These are phyloP conservation scores for Coemansia sp. DNA, from an alignment of 192 early-diverging fungal genomes.

Conservation along the genomic window DNA sequence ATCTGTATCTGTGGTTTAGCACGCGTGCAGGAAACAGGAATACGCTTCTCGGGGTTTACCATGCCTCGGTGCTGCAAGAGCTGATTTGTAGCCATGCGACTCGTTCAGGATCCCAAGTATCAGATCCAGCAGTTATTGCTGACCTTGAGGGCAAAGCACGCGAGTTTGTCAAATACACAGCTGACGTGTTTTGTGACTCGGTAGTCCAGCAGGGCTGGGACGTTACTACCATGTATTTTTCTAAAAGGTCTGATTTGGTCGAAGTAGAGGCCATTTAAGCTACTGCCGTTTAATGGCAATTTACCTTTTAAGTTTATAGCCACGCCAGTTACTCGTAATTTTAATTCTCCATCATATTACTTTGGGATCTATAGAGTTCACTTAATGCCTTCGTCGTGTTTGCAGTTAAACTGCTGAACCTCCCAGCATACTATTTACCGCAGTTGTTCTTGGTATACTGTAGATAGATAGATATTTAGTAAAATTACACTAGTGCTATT, in stretches of 20 bases:
- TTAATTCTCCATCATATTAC: neutral
- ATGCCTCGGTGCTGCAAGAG: conserved; percentile 14
- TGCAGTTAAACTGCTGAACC: neutral
- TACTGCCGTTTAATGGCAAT: neutral
- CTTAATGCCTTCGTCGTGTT: too few species aligned
- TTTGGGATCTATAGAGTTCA: too few species aligned
- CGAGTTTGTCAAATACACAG: conserved; percentile 1
- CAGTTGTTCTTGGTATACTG: too few species aligned
- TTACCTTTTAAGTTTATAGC: neutral
- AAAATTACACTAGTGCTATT: neutral
- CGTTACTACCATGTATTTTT: conserved; percentile 27
- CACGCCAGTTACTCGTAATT: neutral
- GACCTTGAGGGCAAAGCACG: neutral
- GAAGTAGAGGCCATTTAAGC: conserved; percentile 4
- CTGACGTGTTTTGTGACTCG: conserved; percentile 10
- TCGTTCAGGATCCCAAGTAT: neutral
- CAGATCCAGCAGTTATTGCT: neutral
- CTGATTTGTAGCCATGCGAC: neutral
- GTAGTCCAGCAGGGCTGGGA: conserved; percentile 34
- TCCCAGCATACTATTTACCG: too few species aligned
- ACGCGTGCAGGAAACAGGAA: conserved; percentile 16
- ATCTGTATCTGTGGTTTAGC: conserved; percentile 32
- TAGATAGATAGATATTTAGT: too few species aligned
- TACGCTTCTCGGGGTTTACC: conserved; percentile 34
- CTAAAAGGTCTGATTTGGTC: conserved; percentile 20